phyloP scores from a whole-genome alignment of 2,329 filamentous ascomycete species.

The Colletotrichum truncatum region DNA sequence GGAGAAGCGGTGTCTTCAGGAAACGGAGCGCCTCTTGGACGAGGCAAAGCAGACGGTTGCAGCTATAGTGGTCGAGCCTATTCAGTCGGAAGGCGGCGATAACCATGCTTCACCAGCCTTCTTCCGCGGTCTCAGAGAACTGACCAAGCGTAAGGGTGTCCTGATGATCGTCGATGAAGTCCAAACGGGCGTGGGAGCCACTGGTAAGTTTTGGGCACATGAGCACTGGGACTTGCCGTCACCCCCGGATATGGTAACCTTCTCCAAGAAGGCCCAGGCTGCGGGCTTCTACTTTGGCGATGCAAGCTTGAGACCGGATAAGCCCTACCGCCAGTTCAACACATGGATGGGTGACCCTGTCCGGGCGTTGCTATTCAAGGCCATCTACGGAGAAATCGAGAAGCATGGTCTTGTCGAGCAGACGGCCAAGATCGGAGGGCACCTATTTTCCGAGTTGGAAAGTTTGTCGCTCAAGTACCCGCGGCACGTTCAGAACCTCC shows the following conservation, averaged over 20 bases:
- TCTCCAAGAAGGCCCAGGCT: constrained; percentile 94
- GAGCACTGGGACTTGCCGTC: constrained; percentile 87
- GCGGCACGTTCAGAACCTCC: constrained; percentile 80
- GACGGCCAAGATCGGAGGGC: constrained; percentile 81
- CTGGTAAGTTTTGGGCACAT: constrained; percentile 95
- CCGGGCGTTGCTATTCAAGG: constrained; percentile 84
- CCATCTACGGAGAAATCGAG: constrained; percentile 84
- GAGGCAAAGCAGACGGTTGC: constrained; percentile 82
- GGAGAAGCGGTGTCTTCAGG: constrained; percentile 82
- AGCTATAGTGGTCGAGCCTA: constrained; percentile 86
- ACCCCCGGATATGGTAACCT: constrained; percentile 93
- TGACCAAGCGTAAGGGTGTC: constrained; percentile 81
- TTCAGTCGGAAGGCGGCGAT: constrained; percentile 93
- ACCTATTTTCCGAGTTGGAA: constrained; percentile 78
- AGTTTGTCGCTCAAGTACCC: constrained; percentile 76
- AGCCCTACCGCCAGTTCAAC: constrained; percentile 96
- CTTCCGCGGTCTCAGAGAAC: constrained; percentile 83
- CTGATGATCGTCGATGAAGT: constrained; percentile 94
- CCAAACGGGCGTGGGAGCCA: constrained; percentile 91
- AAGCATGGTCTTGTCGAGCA: constrained; percentile 79
- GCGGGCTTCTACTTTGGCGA: constrained; percentile 93
- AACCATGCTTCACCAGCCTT: constrained; percentile 91
- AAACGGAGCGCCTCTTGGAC: constrained; percentile 83
- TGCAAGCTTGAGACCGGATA: constrained; percentile 83
- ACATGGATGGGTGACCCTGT: constrained; percentile 97